Evolutionary conservation across 805 yeast genomes (phyloP).

Genomic region (Saccharomycopsis microspora): DNA sequence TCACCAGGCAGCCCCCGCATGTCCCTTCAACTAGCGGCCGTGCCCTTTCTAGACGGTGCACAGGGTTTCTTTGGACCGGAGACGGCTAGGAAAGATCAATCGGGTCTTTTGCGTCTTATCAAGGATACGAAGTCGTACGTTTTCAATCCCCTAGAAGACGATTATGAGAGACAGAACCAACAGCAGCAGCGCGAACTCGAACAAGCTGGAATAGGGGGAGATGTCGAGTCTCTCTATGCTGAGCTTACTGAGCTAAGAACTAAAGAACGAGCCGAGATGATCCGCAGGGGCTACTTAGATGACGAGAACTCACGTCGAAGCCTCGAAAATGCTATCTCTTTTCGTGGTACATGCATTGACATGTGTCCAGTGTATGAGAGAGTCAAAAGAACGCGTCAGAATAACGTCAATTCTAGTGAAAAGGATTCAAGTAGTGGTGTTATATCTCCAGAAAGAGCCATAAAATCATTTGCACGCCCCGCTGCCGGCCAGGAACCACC

Average conservation of each 20-base stretch:
- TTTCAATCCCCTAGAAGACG: slow-evolving; percentile 22
- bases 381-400: slow-evolving; percentile 75
- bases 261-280: slow-evolving; percentile 69
- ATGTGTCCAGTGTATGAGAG: slow-evolving; percentile 96
- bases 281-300: slow-evolving; percentile 71
- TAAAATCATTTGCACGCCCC: slow-evolving; percentile 91
- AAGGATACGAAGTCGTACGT: slow-evolving; percentile 23
- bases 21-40: no score
- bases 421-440: slow-evolving; percentile 43
- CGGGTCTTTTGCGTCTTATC: slow-evolving; percentile 23
- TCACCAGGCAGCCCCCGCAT: no score
- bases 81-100: not conserved
- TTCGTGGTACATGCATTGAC: slow-evolving; percentile 79
- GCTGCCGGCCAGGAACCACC: slow-evolving; percentile 99
- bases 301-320: slow-evolving; percentile 73
- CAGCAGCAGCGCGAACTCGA: slow-evolving; percentile 44
- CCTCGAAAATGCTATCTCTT: slow-evolving; percentile 77
- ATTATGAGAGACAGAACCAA: slow-evolving; percentile 77
- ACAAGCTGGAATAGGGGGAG: slow-evolving; percentile 30
- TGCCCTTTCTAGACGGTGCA: no score
- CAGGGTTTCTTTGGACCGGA: no score
- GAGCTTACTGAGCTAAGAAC: slow-evolving; percentile 65
- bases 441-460: slow-evolving; percentile 50
- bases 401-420: slow-evolving; percentile 74
- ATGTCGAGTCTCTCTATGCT: slow-evolving; percentile 64